Base-by-base conservation (phyloP, 352 stramenopile species). In the Salisapilia sapeloensis region DNA sequence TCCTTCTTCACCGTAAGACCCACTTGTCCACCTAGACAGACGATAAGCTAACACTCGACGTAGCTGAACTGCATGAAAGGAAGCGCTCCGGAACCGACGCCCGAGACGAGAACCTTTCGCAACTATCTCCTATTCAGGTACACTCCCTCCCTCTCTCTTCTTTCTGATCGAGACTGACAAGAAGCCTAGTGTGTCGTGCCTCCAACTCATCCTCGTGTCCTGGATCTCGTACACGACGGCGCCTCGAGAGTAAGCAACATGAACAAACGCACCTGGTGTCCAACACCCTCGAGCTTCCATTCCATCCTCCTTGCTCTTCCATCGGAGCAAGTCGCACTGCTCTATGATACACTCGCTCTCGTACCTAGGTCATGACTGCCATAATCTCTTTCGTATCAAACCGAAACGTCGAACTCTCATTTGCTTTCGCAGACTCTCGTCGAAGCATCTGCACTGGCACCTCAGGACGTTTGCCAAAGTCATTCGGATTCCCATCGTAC, bases 401-500 rank as follows among this genome's bases (percentile, higher is more conserved):
- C 36, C 66, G 60, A 50, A 91, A 91, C 9, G 48, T 53, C 23
- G 47, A 58, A 38, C 60, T 21, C 66, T 56, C 39, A 72, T 57
- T 23, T 54, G 53, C 32, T 58, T 71, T 27, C 16, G 51, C 53
- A 14, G 59, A 56, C 24, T 40, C 40, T 25, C 58, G 53, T 22
- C 57, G 53, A 20, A 76, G 35, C 18, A 77, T 58, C 33, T 69
- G 69, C 33, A 60, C 30, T 23, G 64, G 54, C 22, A 41, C 55
- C 6, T 57, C 47, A 6, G 38, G 47, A 13, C 50, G 55, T 44
- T 84, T 93, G 4, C 79, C 82, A 44, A 97, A 97, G 32, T 94
- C 61, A 46, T 97, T 86, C 19, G 90, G 86, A 49, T 97, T 97
- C 15, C 90, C 90, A 58, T 96, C 80, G 42, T 97, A 97, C 21